phyloP scores from a whole-genome alignment of 1,284 basidiomycete species.

The Serendipita sp. region DNA sequence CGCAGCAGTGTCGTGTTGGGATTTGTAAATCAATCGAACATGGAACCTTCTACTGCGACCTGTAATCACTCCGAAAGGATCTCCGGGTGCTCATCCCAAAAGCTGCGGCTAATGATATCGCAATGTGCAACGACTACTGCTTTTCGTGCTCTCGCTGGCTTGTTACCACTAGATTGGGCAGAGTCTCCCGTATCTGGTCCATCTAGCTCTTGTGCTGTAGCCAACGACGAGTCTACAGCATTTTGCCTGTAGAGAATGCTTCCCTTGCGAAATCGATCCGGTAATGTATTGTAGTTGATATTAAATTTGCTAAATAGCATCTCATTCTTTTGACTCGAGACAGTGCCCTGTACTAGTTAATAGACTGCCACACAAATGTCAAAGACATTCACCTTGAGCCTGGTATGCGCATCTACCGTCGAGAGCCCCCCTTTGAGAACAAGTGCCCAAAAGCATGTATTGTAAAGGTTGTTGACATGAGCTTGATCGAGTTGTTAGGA shows the following conservation, averaged over 20 bases:
- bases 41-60: neutral
- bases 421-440: conserved; percentile 66
- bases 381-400: conserved; percentile 40
- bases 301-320: conserved; percentile 70
- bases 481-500: conserved; percentile 34
- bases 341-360: conserved; percentile 43
- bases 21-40: no score
- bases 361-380: neutral
- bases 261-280: conserved; percentile 71
- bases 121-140: conserved; percentile 51
- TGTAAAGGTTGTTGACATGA: conserved; percentile 97
- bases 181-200: conserved; percentile 16
- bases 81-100: conserved; percentile 44
- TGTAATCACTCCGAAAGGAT: conserved; percentile 10
- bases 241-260: conserved; percentile 65
- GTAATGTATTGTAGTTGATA: conserved; percentile 78
- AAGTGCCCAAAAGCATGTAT: conserved; percentile 91
- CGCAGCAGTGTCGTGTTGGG: no score
- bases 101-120: conserved; percentile 70
- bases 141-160: conserved; percentile 25
- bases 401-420: conserved; percentile 69
- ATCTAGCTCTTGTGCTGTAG: neutral
- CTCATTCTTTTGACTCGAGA: conserved; percentile 83
- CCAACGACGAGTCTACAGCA: conserved; percentile 15
- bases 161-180: conserved; percentile 18